These are phyloP conservation scores for Venturia oleaginea DNA, from an alignment of 2,329 filamentous ascomycete genomes.

Conservation along the genomic window DNA sequence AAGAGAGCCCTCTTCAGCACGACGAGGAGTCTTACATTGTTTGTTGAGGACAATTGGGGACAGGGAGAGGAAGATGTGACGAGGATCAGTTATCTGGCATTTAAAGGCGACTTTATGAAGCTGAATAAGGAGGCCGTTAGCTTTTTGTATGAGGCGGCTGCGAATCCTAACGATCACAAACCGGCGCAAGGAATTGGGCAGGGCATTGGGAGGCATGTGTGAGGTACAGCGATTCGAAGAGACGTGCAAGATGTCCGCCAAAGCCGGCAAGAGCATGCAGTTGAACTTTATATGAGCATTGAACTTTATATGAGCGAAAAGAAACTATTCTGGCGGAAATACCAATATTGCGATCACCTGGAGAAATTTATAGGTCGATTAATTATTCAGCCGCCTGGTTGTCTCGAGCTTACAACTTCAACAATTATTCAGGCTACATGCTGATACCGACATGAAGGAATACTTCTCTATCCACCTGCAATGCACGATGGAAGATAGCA, in stretches of 20 bases:
- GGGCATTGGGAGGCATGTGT: conserved; percentile 25
- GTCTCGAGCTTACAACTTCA: no score
- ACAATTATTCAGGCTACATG: no score
- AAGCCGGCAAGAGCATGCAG: no score
- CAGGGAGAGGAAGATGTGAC: conserved; percentile 70
- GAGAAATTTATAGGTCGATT: no score
- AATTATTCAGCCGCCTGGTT: no score
- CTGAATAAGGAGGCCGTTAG: conserved; percentile 73
- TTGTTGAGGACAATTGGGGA: conserved; percentile 86
- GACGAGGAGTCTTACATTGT: conserved; percentile 72
- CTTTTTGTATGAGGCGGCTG: conserved; percentile 87
- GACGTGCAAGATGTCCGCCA: not conserved
- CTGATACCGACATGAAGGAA: no score
- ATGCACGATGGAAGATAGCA: no score
- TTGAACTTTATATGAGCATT: no score
- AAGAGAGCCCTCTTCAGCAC: conserved; percentile 83
- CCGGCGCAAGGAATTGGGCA: conserved; percentile 30
- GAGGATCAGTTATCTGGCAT: conserved; percentile 72
- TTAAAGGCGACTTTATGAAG: conserved; percentile 90
- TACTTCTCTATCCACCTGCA: no score
- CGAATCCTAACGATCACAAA: conserved; percentile 82
- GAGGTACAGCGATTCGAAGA: not conserved
- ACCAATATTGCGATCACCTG: no score
- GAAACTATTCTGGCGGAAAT: no score
- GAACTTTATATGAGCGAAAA: no score